phyloP scores from a whole-genome alignment of 352 stramenopile genomes.

The Phytophthora brassicae region DNA sequence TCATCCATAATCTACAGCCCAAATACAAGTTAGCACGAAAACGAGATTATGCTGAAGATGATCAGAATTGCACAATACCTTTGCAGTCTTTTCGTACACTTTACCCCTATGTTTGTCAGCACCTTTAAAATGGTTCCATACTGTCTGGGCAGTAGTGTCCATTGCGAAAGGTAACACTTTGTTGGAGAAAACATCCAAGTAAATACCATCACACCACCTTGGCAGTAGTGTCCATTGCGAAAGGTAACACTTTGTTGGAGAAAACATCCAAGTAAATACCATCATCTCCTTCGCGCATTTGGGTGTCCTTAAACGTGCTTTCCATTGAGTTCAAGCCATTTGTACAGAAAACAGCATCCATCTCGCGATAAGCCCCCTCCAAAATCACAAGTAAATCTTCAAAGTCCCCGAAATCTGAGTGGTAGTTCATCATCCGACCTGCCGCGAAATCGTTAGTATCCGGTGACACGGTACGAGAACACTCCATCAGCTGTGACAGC shows the following conservation, averaged over 20 bases:
- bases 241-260: slow-evolving; percentile 45
- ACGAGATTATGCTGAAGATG: neutral
- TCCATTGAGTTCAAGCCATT: slow-evolving; percentile 41
- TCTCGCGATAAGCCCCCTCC: slow-evolving; percentile 35
- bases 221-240: slow-evolving; percentile 34
- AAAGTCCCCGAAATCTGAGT: slow-evolving; percentile 28
- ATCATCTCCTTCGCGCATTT: slow-evolving; percentile 33
- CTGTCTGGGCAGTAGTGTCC: too few relatives aligned
- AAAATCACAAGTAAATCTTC: slow-evolving; percentile 33
- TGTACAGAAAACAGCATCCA: slow-evolving; percentile 36
- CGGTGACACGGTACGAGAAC: slow-evolving; percentile 19
- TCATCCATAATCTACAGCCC: slow-evolving; percentile 25
- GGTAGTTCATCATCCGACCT: slow-evolving; percentile 29
- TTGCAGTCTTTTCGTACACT: slow-evolving; percentile 35
- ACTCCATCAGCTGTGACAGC: slow-evolving; percentile 30
- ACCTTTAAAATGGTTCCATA: slow-evolving; percentile 41
- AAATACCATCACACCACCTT: slow-evolving; percentile 36
- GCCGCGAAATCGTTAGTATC: slow-evolving; percentile 26
- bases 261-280: slow-evolving; percentile 43
- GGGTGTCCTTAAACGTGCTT: slow-evolving; percentile 31
- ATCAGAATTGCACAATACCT: slow-evolving; percentile 17
- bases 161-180: slow-evolving; percentile 48
- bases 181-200: slow-evolving; percentile 43
- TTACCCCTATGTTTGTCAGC: slow-evolving; percentile 35
- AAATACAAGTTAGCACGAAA: neutral